phyloP scores from a whole-genome alignment of 2,329 filamentous ascomycete species.

The Epichloe amarillans region DNA sequence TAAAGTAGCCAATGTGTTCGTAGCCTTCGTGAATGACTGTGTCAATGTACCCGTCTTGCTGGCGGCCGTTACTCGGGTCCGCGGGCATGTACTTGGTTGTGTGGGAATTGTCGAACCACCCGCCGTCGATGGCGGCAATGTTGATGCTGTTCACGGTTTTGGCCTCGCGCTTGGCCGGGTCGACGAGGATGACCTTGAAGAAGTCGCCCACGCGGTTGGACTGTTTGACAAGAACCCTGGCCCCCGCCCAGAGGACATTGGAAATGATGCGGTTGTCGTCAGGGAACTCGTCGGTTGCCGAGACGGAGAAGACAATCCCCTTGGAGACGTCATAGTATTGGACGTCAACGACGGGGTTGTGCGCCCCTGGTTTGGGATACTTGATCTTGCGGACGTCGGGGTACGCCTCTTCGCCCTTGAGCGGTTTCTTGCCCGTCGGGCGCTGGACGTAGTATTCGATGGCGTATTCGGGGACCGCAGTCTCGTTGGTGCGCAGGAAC shows the following conservation, averaged over 20 bases:
- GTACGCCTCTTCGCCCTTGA: slow-evolving; percentile 66
- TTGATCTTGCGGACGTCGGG: slow-evolving; percentile 88
- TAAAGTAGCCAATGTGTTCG: slow-evolving; percentile 89
- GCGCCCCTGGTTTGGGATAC: slow-evolving; percentile 89
- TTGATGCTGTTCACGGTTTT: slow-evolving; percentile 69
- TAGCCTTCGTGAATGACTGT: slow-evolving; percentile 75
- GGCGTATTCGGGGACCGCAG: slow-evolving; percentile 78
- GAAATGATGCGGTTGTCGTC: slow-evolving; percentile 83
- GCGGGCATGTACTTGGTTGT: slow-evolving; percentile 77
- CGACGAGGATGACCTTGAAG: slow-evolving; percentile 76
- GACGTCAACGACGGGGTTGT: slow-evolving; percentile 80
- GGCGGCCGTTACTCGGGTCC: slow-evolving; percentile 60
- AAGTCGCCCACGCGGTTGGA: slow-evolving; percentile 90
- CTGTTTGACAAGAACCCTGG: slow-evolving; percentile 74
- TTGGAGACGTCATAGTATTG: slow-evolving; percentile 77
- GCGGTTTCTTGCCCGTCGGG: slow-evolving; percentile 60
- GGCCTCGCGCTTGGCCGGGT: slow-evolving; percentile 59
- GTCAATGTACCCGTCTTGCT: slow-evolving; percentile 84
- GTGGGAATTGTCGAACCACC: slow-evolving; percentile 93
- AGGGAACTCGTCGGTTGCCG: slow-evolving; percentile 62
- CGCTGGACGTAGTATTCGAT: slow-evolving; percentile 86
- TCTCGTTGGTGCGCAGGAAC: slow-evolving; percentile 89
- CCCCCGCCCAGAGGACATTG: slow-evolving; percentile 81
- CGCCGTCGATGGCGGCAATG: slow-evolving; percentile 75
- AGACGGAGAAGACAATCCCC: slow-evolving; percentile 65